phyloP scores from a whole-genome alignment of 805 yeast genomes.

The Candida taoyuanica region DNA sequence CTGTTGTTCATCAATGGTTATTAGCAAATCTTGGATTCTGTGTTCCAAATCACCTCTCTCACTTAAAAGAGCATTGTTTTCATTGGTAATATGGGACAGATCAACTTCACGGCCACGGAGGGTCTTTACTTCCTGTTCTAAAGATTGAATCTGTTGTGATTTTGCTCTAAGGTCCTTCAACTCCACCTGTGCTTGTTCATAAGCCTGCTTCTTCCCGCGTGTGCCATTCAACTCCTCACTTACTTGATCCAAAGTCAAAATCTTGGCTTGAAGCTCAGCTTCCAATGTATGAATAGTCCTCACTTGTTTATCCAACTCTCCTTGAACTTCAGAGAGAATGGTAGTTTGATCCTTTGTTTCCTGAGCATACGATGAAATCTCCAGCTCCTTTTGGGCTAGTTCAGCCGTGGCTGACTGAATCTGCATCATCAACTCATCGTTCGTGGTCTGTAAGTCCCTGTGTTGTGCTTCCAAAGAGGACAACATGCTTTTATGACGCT shows the following conservation, averaged over 20 bases:
- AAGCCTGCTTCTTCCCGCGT: not conserved
- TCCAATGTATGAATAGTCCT: not conserved
- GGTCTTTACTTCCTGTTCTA: too few species aligned
- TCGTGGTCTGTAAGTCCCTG: not conserved
- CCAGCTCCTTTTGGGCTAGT: not conserved
- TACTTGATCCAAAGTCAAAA: not conserved
- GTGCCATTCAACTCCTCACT: not conserved
- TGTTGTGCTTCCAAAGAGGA: conserved; percentile 11
- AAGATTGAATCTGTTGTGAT: too few species aligned
- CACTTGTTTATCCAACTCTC: not conserved
- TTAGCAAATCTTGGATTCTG: not conserved
- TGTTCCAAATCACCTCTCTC: not conserved
- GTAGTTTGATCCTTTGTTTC: conserved; percentile 4
- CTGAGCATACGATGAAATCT: not conserved
- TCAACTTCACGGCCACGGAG: too few species aligned
- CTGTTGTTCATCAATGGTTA: conserved; percentile 2
- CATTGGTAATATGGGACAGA: too few species aligned
- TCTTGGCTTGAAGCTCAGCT: not conserved
- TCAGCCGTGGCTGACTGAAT: conserved; percentile 6
- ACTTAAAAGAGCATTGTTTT: not conserved
- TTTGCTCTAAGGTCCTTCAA: too few species aligned
- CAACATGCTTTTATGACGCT: conserved; percentile 7
- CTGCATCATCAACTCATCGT: conserved; percentile 5
- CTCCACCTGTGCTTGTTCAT: too few species aligned
- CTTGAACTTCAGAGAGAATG: not conserved